Evolutionary conservation across 805 yeast genomes (phyloP).

Genomic region (Lachancea lanzarotensis): DNA sequence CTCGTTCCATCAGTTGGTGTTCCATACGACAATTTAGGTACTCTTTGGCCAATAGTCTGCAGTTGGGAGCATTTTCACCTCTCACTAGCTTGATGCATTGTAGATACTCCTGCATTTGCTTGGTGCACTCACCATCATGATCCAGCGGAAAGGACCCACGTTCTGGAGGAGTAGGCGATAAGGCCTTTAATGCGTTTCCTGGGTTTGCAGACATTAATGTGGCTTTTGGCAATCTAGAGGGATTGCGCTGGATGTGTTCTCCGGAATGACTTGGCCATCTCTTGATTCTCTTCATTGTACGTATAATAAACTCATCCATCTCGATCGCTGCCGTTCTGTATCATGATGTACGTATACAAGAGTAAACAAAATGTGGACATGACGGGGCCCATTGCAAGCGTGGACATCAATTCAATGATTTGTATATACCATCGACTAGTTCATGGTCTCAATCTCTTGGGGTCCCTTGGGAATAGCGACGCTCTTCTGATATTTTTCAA

Average conservation of each 20-base stretch:
- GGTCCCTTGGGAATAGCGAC: slow-evolving; percentile 98
- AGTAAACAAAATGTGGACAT: background rate
- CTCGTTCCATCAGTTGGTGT: slow-evolving; percentile 53
- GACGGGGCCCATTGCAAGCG: background rate
- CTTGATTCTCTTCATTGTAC: background rate
- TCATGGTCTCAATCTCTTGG: slow-evolving; percentile 83
- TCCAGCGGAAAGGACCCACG: slow-evolving; percentile 95
- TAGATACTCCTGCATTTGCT: slow-evolving; percentile 67
- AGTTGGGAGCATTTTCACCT: slow-evolving; percentile 86
- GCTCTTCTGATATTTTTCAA: slow-evolving; percentile 97
- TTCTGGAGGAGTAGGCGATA: slow-evolving; percentile 90
- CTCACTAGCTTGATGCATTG: slow-evolving; percentile 69
- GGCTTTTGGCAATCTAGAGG: no score
- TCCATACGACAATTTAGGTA: slow-evolving; percentile 89
- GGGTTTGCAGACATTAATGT: slow-evolving; percentile 35
- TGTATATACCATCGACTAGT: background rate
- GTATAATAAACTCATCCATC: background rate
- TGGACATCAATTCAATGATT: background rate
- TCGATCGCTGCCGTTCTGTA: background rate
- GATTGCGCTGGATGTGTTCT: no score
- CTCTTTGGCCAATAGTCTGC: slow-evolving; percentile 74
- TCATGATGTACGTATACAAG: background rate
- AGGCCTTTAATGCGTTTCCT: slow-evolving; percentile 41
- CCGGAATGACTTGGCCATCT: no score
- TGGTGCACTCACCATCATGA: slow-evolving; percentile 76